Base-by-base conservation (phyloP, 192 early-diverging fungal species). In the Backusella macrospora region DNA sequence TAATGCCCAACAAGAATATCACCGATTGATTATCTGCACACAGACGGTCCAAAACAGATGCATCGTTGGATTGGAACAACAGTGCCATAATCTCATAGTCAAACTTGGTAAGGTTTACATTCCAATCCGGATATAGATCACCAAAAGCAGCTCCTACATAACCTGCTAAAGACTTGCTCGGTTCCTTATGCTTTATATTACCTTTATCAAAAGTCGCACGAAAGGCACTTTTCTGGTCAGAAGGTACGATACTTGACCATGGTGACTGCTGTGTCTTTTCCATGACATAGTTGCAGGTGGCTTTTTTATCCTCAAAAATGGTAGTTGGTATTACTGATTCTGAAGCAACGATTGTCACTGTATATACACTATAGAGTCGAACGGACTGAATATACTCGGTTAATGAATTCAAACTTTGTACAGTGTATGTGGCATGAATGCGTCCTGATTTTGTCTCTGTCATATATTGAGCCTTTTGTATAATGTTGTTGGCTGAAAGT, bases 91-190 rank as follows among this genome's bases (percentile, higher is more conserved):
- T 52, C 21, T 85, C 80, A 14, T 77, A 68, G n/a, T 85, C 78
- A 74, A 68, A 85, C 9, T 76, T 38, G 16, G 73, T 83, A 38
- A 85, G 45, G 43, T 85, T 81, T 15, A 83, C 79, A 14, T 73
- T 83, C 84, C 84, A 85, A 0, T 66, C 68, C 3, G 81, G 72
- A 70, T 78, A 74, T 0, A 59, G 23, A 1, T 76, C 39, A 10
- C 80, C n/a, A 23, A 72, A 72, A 12, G 64, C 76, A 45, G 47
- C 55, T 23, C 76, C 76, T 1, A 72, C 37, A 21, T 13, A 71
- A 5, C 76, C 76, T 18, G 76, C 62, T 13, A 77, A 15, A 6
- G 49, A 38, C 9, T 70, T 45, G 10, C 70, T 66, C n/a, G 64
- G 43, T 15, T n/a, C 14, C 13, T 43, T 65, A 55, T 77, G 70